phyloP scores from a whole-genome alignment of 2,329 filamentous ascomycete genomes.

The Drechslerella dactyloides region DNA sequence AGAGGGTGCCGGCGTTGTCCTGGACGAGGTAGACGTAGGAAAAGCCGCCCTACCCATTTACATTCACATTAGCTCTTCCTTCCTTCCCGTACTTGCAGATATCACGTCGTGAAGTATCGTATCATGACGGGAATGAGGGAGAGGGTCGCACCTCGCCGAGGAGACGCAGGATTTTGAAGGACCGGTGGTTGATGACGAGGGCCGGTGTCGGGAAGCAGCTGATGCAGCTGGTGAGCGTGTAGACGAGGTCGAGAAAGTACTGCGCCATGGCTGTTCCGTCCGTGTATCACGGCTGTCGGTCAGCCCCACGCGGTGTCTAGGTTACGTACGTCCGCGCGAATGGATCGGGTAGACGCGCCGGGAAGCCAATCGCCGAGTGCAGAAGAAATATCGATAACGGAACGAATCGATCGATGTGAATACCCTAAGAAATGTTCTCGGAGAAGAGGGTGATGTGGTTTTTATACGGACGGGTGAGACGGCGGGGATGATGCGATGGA shows the following conservation, averaged over 20 bases:
- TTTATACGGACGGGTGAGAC: too few species aligned
- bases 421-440: too few species aligned
- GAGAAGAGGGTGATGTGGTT: too few species aligned
- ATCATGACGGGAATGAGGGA: too few species aligned
- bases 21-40: slow-evolving; percentile 99
- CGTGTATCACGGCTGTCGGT: too few species aligned
- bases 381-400: too few species aligned
- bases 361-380: background rate
- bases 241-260: slow-evolving; percentile 84
- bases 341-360: background rate
- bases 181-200: slow-evolving; percentile 90
- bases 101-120: too few species aligned
- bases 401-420: too few species aligned
- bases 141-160: slow-evolving; percentile 77
- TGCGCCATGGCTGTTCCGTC: slow-evolving; percentile 69
- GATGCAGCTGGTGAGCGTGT: slow-evolving; percentile 91
- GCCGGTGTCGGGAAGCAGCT: slow-evolving; percentile 96
- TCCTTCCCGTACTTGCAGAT: too few species aligned
- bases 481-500: slow-evolving; percentile 10
- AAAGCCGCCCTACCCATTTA: slow-evolving; percentile 77
- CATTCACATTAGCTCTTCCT: slow-evolving; percentile 12
- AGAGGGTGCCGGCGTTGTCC: slow-evolving; percentile 82
- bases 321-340: background rate
- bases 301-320: too few species aligned
- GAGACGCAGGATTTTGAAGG: slow-evolving; percentile 92